phyloP scores from a whole-genome alignment of 139 green algal species.

The Yamagishiella unicocca region DNA sequence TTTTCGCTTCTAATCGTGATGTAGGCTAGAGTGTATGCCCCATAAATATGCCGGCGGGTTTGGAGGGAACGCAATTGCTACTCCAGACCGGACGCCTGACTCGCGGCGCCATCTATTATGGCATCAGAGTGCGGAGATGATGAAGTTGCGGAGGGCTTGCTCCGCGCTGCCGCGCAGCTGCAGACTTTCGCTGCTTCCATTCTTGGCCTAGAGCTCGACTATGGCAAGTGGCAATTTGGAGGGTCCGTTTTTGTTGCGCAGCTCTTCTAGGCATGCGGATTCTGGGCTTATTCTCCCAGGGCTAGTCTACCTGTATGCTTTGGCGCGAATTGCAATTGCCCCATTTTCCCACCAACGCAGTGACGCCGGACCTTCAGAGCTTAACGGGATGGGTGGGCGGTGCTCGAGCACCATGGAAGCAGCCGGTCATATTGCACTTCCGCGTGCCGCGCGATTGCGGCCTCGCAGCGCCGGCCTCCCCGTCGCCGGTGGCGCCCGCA shows the following conservation, averaged over 20 bases:
- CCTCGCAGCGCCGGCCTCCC: background rate
- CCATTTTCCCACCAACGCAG: background rate
- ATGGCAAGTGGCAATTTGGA: background rate
- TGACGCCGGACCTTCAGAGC: conserved; percentile 19
- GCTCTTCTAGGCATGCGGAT: too few relatives aligned
- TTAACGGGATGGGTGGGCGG: background rate
- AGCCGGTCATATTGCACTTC: conserved; percentile 28
- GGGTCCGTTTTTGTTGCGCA: too few relatives aligned
- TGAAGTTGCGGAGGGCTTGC: background rate
- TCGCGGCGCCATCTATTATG: background rate
- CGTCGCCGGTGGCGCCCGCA: background rate
- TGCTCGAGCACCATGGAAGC: background rate
- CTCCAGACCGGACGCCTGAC: too few relatives aligned
- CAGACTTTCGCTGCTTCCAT: conserved; percentile 3
- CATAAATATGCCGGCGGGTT: too few relatives aligned
- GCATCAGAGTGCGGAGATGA: background rate
- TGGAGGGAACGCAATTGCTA: too few relatives aligned
- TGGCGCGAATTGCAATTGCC: background rate
- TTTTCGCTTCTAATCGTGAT: too few relatives aligned
- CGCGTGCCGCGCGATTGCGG: background rate
- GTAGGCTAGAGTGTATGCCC: too few relatives aligned
- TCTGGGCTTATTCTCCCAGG: too few relatives aligned
- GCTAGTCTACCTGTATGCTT: too few relatives aligned
- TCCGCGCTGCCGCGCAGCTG: background rate
- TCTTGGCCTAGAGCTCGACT: conserved; percentile 33